These are phyloP conservation scores for Botrytis byssoidea DNA, from an alignment of 2,329 filamentous ascomycete genomes.

Conservation along the genomic window DNA sequence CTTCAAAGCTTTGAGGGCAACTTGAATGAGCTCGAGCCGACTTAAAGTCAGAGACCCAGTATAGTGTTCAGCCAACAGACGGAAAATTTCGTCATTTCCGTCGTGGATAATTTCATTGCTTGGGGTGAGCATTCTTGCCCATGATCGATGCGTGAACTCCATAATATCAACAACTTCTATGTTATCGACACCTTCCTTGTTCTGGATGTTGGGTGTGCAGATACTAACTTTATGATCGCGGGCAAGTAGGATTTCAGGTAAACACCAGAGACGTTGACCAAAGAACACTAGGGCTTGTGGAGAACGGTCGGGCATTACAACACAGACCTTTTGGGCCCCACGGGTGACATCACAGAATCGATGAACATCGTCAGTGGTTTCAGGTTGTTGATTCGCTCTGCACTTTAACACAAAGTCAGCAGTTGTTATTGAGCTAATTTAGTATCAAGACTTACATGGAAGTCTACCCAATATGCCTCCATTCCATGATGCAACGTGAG, in stretches of 20 bases:
- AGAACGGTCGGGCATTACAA: conserved; percentile 13
- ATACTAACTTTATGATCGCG: conserved; percentile 20
- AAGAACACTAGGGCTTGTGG: conserved; percentile 19
- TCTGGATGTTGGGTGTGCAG: conserved; percentile 7
- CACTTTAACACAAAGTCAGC: neutral
- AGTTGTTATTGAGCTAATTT: neutral
- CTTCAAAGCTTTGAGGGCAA: conserved; percentile 15
- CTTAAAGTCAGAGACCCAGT: conserved; percentile 16
- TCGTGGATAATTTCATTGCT: conserved; percentile 10
- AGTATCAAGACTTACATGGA: conserved; percentile 13
- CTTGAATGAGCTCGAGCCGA: conserved; percentile 21
- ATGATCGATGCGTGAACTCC: conserved; percentile 22
- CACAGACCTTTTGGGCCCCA: conserved; percentile 20
- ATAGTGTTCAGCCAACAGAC: conserved; percentile 19
- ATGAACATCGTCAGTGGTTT: conserved; percentile 23
- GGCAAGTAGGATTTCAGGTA: conserved; percentile 21
- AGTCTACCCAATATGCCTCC: conserved; percentile 22
- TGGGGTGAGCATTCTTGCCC: conserved; percentile 9
- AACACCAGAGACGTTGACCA: conserved; percentile 20
- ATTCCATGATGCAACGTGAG: conserved; percentile 15
- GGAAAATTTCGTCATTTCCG: conserved; percentile 21
- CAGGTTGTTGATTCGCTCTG: conserved; percentile 19
- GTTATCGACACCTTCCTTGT: conserved; percentile 2
- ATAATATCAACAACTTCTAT: conserved; percentile 22
- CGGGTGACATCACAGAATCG: conserved; percentile 23